Conservation (phyloP, 352 stramenopile species). For the Saprolegnia diclina region DNA sequence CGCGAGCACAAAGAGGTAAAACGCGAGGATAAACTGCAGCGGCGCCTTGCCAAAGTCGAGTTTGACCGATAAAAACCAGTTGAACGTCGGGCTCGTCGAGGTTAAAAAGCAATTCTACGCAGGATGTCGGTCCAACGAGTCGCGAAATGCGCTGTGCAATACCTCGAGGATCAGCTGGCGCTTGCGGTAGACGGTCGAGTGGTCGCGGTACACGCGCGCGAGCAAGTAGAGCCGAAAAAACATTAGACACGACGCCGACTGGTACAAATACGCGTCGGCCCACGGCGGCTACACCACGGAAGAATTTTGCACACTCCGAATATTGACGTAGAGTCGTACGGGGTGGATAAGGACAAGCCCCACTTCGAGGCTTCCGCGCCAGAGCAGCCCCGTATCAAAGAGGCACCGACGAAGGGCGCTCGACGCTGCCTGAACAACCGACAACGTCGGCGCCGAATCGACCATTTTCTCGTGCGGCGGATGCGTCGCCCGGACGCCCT, state of each 20-base stretch:
- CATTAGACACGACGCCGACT: slow-evolving; percentile 1
- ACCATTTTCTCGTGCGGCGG: not conserved
- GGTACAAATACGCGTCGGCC: not conserved
- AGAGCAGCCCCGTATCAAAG: not conserved
- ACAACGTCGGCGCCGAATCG: not conserved
- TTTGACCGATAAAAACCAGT: slow-evolving; percentile 7
- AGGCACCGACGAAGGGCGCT: too few species aligned
- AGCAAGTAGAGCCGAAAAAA: slow-evolving; percentile 11
- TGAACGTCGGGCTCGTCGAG: not conserved
- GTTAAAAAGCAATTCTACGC: not conserved
- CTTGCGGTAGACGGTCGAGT: slow-evolving; percentile 7
- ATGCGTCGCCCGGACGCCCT: not conserved
- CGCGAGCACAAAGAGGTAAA: not conserved
- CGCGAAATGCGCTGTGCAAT: too few species aligned
- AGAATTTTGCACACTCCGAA: not conserved
- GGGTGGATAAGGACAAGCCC: not conserved
- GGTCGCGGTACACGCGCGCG: slow-evolving; percentile 1
- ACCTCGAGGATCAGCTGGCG: not conserved
- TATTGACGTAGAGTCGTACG: not conserved
- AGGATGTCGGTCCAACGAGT: not conserved
- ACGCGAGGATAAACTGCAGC: slow-evolving; percentile 4
- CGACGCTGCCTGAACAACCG: too few species aligned
- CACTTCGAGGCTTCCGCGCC: not conserved
- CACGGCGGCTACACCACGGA: not conserved
- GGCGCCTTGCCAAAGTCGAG: slow-evolving; percentile 12